Base-by-base conservation (phyloP, 495 filamentous ascomycete genomes). In the Aspergillus avenaceus region DNA sequence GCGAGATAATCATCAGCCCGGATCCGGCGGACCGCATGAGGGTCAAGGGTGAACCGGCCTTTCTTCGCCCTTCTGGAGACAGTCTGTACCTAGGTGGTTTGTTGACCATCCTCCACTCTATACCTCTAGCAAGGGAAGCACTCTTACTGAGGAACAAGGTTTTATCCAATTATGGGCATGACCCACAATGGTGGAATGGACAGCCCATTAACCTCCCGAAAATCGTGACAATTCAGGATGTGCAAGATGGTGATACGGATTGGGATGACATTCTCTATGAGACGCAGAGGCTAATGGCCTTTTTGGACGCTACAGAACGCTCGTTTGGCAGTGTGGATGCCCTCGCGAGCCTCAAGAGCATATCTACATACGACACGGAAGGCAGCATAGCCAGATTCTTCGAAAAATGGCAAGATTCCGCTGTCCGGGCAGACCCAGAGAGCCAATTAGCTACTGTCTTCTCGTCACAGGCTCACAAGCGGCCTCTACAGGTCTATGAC, bases 141-240 rank as follows among this genome's bases (percentile, higher is more conserved):
- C 74, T 97, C 25, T 72, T 96, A 12, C 71, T 77, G 18, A 65
- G 76, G 29, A 62, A 72, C 53, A 58, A 70, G 28, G 47, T 66
- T 25, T 71, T 83, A 9, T 67, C 71, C 4, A 78, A 84, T 45
- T 95, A 93, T 54, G 86, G 85, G 1, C 69, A 79, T 47, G 76
- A 87, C 50, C 63, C 77, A 8, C 82, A 92, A 19, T 97, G 91
- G 91, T 97, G 91, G 91, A 84, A 83, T 56, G 91, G 91, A 5
- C 74, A 78, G 8, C 52, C 73, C 0, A 86, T 92, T 26, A 70
- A 77, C 27, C 66, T 73, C 2, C 76, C 82, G 9, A 79, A 78
- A 27, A 74, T 83, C 14, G 74, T 83, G n/a, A 74, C 79, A 13
- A 57, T 77, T n/a, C 56, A 74, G 31, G 72, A 73, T 13, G 59